Evolutionary conservation across 1,284 basidiomycete species (phyloP), one percentile per base, ranked within the genome.

Genomic region (Trichosporon asahii): DNA sequence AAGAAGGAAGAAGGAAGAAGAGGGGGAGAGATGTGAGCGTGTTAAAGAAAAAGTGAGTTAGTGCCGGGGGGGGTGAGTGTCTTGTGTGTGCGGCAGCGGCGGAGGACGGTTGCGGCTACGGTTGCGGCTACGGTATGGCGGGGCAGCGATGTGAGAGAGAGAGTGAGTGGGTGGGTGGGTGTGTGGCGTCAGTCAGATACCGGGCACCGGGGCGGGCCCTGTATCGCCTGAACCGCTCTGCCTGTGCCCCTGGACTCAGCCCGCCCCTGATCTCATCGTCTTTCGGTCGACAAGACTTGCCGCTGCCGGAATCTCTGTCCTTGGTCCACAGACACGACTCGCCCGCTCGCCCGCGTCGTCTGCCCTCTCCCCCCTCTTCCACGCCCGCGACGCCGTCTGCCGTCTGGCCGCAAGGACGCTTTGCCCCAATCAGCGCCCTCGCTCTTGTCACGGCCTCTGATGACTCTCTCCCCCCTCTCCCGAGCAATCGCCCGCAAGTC

Each of bases 261-360:
- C 21, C 25, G 11, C 23, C 55, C 55, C 55, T 60, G 55, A 60
- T 25, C 25, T 27, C 55, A 60, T 29, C 4, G 44, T 14, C 44
- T n/a, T 11, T 61, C 57, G 57, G 57, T 61, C 57, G 29, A 33
- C 31, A 23, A 61, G 57, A 61, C 57, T 61, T 61, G 57, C 57
- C 57, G 57, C 57, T 61, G 57, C 57, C 57, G 57, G 57, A 61
- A 61, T 61, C 57, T 61, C 57, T 61, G 14, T 23, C 25, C 55
- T 25, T n/a, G n/a, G 31, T 33, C 31, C 9, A 4, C 27, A 1
- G 35, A 31, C 27, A 12, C 9, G 27, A 33, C 8, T 55, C 55
- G 55, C 25, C 25, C 25, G 25, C 27, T 25, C 55, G 55, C 55
- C 27, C 55, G 25, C 27, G 44, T 46, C 44, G 44, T 46, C 44